A percentile compares a stretch with the other conserved stretches of the same genome.
Evolutionary conservation across 2,329 filamentous ascomycete genomes (phyloP).

Genomic region (Aspergillus bombycis): DNA sequence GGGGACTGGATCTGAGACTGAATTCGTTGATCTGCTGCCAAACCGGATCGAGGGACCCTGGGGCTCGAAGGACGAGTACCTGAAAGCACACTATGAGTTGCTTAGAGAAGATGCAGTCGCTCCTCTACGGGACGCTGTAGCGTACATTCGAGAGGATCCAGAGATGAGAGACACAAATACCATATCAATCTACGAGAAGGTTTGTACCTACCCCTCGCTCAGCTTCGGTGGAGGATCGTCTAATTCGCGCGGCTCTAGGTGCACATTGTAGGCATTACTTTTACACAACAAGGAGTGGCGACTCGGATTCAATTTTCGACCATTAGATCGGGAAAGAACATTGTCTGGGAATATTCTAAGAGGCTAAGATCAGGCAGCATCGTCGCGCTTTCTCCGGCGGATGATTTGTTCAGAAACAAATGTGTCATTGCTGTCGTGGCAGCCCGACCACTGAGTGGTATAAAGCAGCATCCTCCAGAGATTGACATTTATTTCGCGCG

Average conservation of each 20-base stretch:
- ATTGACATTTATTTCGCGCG: conserved; percentile 76
- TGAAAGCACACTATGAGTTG: conserved; percentile 74
- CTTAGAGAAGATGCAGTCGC: conserved; percentile 74
- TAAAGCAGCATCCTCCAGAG: conserved; percentile 69
- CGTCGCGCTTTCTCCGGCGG: conserved; percentile 56
- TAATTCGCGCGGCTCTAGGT: conserved; percentile 53
- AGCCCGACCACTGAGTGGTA: conserved; percentile 64
- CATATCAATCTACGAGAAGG: conserved; percentile 71
- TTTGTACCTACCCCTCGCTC: conserved; percentile 32
- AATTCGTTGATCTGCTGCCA: conserved; percentile 44
- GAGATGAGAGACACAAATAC: conserved; percentile 60
- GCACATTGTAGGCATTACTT: conserved; percentile 65
- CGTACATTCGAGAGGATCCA: conserved; percentile 56
- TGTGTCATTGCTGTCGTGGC: conserved; percentile 75
- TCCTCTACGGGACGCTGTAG: conserved; percentile 69
- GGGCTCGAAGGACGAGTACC: conserved; percentile 64
- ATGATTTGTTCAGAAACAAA: conserved; percentile 64
- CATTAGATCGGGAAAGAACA: conserved; percentile 63
- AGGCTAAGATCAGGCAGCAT: conserved; percentile 58
- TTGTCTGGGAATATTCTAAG: conserved; percentile 69
- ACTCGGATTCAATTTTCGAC: conserved; percentile 73
- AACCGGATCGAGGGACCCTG: conserved; percentile 64
- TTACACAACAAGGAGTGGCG: conserved; percentile 65
- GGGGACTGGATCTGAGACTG: conserved; percentile 22
- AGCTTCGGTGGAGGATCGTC: neutral